phyloP scores from a whole-genome alignment of 2,329 filamentous ascomycete species.

The Aspergillus fijiensis region DNA sequence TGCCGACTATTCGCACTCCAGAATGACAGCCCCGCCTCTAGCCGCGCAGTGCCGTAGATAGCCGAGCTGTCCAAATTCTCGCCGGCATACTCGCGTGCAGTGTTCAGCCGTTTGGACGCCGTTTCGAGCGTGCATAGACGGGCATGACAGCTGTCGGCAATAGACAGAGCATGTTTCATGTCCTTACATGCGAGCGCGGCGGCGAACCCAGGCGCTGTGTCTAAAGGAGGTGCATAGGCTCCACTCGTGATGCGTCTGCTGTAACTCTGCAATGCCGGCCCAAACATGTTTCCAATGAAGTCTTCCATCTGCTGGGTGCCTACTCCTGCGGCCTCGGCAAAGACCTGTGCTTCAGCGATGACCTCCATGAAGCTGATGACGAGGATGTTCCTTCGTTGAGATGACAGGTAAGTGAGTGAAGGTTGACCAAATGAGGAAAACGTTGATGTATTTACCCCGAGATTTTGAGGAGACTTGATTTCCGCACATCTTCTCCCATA shows the following conservation, averaged over 20 bases:
- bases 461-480: constrained; percentile 51
- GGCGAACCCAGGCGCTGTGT: constrained; percentile 15
- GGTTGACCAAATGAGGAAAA: too few relatives aligned
- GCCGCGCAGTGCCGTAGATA: not conserved
- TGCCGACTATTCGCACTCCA: not conserved
- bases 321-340: constrained; percentile 49
- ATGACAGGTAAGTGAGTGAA: too few relatives aligned
- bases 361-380: constrained; percentile 53
- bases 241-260: constrained; percentile 21
- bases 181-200: constrained; percentile 18
- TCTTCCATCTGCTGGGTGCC: constrained; percentile 43
- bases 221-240: constrained; percentile 18
- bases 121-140: not conserved
- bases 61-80: not conserved
- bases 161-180: constrained; percentile 15
- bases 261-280: constrained; percentile 18
- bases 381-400: constrained; percentile 46
- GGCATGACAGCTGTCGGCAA: not conserved
- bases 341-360: constrained; percentile 51
- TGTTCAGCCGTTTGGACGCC: not conserved
- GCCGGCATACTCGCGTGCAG: not conserved
- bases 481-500: constrained; percentile 45
- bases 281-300: constrained; percentile 30
- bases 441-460: constrained; percentile 31
- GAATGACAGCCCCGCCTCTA: not conserved